Evolutionary conservation across 2,329 filamentous ascomycete species (phyloP), one percentile per base, ranked within the genome.

Genomic region (Aureobasidium sp.): DNA sequence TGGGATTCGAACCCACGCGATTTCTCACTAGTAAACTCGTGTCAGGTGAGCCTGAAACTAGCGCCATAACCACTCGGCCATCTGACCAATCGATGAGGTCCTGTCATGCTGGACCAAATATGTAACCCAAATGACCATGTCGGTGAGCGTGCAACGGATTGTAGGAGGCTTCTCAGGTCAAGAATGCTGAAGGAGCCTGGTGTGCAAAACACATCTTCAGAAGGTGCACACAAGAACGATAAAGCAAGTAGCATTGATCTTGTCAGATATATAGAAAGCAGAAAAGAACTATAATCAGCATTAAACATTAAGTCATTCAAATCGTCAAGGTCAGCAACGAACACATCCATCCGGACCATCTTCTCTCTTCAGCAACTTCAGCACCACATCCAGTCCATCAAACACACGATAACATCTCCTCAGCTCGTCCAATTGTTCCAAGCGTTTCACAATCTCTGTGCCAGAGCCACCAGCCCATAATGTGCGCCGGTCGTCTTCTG

Each of bases 1-100:
- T 54, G 51, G 51, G 51, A 54, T 44, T 54, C 51, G 51, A 54
- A 54, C 51, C 51, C 51, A 54, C 51, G 51, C 51, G 37, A 32
- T 54, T 54, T 29, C 51, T 32, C 51, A 54, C 51, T 54, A 54
- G 51, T 54, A 54, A 53, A 53, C 49, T 53, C 49, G 30, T 53
- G 29, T 39, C 36, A 53, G 49, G 49, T 53, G 49, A 53, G 49
- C 51, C 51, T 54, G 51, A 54, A 54, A 54, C 51, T 54, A 54
- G 51, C 51, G 51, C 51, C 51, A 54, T 54, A 54, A 54, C 51
- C 51, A 54, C 51, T 54, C 51, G 51, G 51, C 51, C 51, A 54
- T 42, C 21, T 54, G 36, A 42, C 50, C 37, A 30, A 11, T 37
- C 13, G 10, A 14, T 37, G 34, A 11, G 9, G 32, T 10, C 21